Base-by-base conservation (phyloP, 306 rosid genomes). In the Rosa multiflora region DNA sequence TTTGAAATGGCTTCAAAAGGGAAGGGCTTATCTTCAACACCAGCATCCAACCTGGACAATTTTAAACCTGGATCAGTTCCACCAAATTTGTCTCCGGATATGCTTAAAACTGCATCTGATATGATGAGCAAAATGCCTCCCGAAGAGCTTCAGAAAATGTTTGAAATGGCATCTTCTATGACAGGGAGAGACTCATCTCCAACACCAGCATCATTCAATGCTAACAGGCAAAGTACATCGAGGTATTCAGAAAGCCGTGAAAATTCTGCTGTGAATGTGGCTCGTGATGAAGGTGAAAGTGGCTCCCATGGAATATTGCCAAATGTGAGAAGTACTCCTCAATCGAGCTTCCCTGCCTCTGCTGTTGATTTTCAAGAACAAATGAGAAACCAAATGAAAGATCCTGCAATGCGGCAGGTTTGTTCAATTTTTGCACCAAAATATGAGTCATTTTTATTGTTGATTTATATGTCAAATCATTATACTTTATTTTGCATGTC, bases 341-440 rank as follows among this genome's bases (percentile, higher is more conserved):
- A 69, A 79, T 73, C 93, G 56, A 88, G 84, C 84, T 88, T 89
- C 84, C 91, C 92, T 73, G 81, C 93, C 48, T 88, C 98, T 69
- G 80, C 93, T 76, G 26, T 76, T 74, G 96, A 91, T 89, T 44
- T 95, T 73, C 97, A 95, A 88, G 99, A 91, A 66, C 99, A 95
- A 90, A 89, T 95, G 96, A 90, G 91, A 85, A 92, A 84, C 86
- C 99, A 93, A 88, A 92, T 93, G 98, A 93, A 93, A 76, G 90
- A 95, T 88, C 99, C 99, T 74, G 97, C 96, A 35, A 86, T 78
- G 97, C 94, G 90, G 58, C 90, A 93, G 99, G 99, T 95, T 82
- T 78, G 87, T 83, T 83, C 78, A 66, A 80, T 67, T 72, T 66
- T 74, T 47, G 21, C 76, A 29, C 44, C 69, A 83, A 69, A 58